Evolutionary conservation across 768 basidiomycete species (phyloP).

Genomic region (Dacryopinax spathularia): DNA sequence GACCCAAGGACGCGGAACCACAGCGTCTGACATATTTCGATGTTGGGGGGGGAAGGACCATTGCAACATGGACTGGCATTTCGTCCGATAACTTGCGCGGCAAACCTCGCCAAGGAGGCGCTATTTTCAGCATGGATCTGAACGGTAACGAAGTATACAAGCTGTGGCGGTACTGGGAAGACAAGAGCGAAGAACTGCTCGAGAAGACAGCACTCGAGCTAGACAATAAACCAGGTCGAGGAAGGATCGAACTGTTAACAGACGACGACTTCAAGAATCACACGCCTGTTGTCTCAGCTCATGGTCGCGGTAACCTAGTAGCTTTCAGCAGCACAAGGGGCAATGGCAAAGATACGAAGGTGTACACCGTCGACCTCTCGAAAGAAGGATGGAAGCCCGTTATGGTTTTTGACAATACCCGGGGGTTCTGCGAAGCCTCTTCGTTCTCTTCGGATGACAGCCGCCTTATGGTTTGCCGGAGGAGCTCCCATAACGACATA

Average conservation of each 20-base stretch:
- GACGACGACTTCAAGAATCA: constrained; percentile 27
- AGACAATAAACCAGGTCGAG: constrained; percentile 28
- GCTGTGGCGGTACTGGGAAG: constrained; percentile 35
- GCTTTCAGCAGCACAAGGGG: not conserved
- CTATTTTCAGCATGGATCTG: constrained; percentile 9
- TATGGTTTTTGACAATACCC: not conserved
- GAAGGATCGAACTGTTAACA: constrained; percentile 32
- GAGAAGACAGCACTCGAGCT: constrained; percentile 27
- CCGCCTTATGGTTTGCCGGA: constrained; percentile 29
- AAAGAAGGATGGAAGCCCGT: not conserved
- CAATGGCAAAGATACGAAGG: not conserved
- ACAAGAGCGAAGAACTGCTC: constrained; percentile 19
- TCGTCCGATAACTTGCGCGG: constrained; percentile 32
- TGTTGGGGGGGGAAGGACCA: constrained; percentile 27
- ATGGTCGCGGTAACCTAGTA: not conserved
- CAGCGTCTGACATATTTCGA: constrained; percentile 30
- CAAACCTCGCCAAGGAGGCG: constrained; percentile 14
- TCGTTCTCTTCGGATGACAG: constrained; percentile 9
- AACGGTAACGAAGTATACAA: constrained; percentile 24
- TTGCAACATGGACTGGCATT: constrained; percentile 23
- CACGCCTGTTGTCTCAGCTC: constrained; percentile 20
- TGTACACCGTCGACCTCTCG: not conserved
- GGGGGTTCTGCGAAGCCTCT: not conserved
- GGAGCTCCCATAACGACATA: constrained; percentile 22
- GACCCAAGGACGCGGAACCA: constrained; percentile 18